Evolutionary conservation across 139 green algal genomes (phyloP), one percentile per base, ranked within the genome.

Genomic region (Coccomyxa sp.): DNA sequence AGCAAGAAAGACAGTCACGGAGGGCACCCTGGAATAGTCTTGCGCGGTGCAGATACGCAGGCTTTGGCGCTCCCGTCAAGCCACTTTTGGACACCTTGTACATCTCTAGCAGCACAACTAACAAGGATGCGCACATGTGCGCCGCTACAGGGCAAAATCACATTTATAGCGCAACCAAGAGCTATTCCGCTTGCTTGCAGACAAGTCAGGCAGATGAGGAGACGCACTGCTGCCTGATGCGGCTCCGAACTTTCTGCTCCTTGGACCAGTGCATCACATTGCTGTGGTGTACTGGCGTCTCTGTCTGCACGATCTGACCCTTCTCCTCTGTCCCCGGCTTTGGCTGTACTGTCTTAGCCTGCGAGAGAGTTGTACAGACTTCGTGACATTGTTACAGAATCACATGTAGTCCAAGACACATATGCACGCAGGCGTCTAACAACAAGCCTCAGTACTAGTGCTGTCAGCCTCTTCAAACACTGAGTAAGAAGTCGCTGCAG

Each of bases 191-290:
- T 38, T 39, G 39, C 0, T 29, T 27, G 38, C 24, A 68, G 35
- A 29, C 24, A 22, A 36, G 14, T 8, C 10, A 22, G 22, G 50
- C 18, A 34, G 10, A 44, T 50, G 70, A 33, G 64, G 64, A 12
- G 10, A 68, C 76, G 31, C 77, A 88, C 89, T 95, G 97, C 86
- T 92, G 83, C 6, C 89, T 94, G 22, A 98, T 79, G 18, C 92
- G 81, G 78, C 83, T 91, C 73, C 85, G 82, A n/a, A 90, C 78
- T 79, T 92, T 81, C 84, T 95, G 79, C 75, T 88, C 75, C 73
- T 94, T 91, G 39, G 88, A 96, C 80, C 95, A 99, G 79, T 94
- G 90, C 89, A 96, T 95, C 36, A 98, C 97, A 81, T 99, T 99
- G 58, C 90, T 97, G 84, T 97, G 92, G 85, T 98, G 92, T 39